Base-by-base conservation (phyloP, 2,329 filamentous ascomycete species). In the Colletotrichum tamarilloi region DNA sequence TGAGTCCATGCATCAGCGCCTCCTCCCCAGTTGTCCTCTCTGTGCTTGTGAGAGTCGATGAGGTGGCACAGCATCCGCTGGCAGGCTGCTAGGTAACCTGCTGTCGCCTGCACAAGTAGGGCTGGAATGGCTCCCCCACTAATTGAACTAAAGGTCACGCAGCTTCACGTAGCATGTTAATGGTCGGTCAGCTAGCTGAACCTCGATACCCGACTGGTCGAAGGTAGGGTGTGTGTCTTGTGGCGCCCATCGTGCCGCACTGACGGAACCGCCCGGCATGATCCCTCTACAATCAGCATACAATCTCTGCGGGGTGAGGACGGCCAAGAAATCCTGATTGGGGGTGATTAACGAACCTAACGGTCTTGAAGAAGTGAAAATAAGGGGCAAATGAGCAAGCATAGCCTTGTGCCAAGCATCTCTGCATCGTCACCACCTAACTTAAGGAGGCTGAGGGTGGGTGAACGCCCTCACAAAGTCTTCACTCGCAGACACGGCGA, bases 261-360 rank as follows among this genome's bases (percentile, higher is more conserved):
- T 73, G 70, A 73, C 67, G 46, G 55, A 3, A 24, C 26, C 46
- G 55, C 52, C 60, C 60, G 35, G 66, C 70, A 70, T 65, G 55
- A 73, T 65, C 70, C 67, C 70, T 57, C 55, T 28, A 49, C 24
- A n/a, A n/a, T 28, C n/a, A 69, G 55, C 55, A 73, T 62, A 38
- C 35, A 49, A 30, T 22, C 26, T 58, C 69, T 72, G 69, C 69
- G 65, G 65, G 65, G 69, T 67, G 69, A 58, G 53, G 19, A 53
- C 38, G 38, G 57, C 67, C 55, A 32, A 57, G 66, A 52, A 32
- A 5, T n/a, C n/a, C 59, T 64, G 24, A 38, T 64, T 49, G 49
- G 66, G 28, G 24, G 19, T 35, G 22, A 6, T 28, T 16, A 12
- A 62, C 65, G 16, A 59, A 53, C 5, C 22, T 32, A 22, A 22